These are phyloP conservation scores for Euphorbia peplus DNA, from an alignment of 345 rosid species.

Conservation along the genomic window DNA sequence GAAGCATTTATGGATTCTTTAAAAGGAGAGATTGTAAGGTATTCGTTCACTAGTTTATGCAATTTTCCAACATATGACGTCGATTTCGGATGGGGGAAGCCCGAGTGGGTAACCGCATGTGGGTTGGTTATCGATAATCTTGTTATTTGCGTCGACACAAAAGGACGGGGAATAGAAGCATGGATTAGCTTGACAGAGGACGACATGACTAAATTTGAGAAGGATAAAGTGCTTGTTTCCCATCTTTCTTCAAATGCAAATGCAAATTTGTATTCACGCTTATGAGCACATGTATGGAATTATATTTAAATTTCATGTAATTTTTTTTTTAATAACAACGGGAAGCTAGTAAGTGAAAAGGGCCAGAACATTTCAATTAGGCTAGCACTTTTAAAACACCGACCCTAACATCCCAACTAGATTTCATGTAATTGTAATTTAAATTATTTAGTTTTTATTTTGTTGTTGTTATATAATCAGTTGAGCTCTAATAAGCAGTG, in stretches of 20 bases:
- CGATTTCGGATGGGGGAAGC: constrained; percentile 13
- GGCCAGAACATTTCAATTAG: too few species aligned
- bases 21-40: background rate
- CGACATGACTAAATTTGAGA: background rate
- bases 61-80: background rate
- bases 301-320: too few species aligned
- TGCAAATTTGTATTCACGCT: too few species aligned
- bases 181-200: background rate
- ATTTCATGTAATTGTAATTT: too few species aligned
- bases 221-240: background rate
- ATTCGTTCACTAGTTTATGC: background rate
- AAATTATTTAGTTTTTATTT: too few species aligned
- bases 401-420: too few species aligned
- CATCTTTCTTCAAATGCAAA: background rate
- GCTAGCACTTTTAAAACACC: too few species aligned
- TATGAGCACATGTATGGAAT: too few species aligned
- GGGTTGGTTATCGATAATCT: background rate
- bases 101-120: background rate
- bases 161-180: background rate
- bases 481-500: too few species aligned
- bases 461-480: too few species aligned
- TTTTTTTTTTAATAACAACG: too few species aligned
- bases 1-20: background rate
- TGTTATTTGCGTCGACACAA: background rate
- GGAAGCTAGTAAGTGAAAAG: too few species aligned